Evolutionary conservation across 306 rosid species (phyloP), one percentile per base, ranked within the genome.

Genomic region (Rubus parviflorus): DNA sequence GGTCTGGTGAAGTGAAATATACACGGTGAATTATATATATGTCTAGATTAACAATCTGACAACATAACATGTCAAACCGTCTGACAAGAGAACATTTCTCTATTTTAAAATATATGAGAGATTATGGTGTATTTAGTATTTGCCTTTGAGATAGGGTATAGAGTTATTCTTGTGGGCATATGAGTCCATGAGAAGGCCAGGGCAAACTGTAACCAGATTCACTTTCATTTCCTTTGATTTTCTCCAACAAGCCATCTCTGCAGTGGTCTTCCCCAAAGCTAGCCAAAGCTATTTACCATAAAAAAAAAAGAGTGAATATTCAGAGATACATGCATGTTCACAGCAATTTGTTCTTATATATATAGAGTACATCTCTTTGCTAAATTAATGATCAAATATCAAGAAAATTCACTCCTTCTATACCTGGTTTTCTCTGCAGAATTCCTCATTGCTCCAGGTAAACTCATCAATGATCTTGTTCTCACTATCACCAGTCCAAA

Each of bases 221-320:
- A 72, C 75, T 38, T 72, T 72, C 75, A 72, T 52, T 53, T 72
- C 75, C 64, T 72, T 72, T 2, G 75, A 52, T 47, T 72, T 72
- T 43, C 47, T 72, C 75, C 75, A 72, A 52, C 20, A 72, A 52
- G 75, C 63, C 49, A 72, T 72, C 75, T 72, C 75, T n/a, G 75
- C 75, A 37, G 7, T 52, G 30, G 75, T 72, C 49, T 72, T 72
- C n/a, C 75, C 75, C 58, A 72, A n/a, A 14, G 75, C 75, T 25
- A 72, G 35, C 75, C 75, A 72, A 52, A 72, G 75, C 75, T 72
- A 40, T 52, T 25, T 37, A 4, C 12, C 75, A n/a, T 25, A 37
- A 54, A 5, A 58, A 54, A 5, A 58, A 72, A 62, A 37, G 11
- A 62, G 45, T 62, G 68, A 62, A 58, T 23, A 62, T 37, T 22